phyloP scores from a whole-genome alignment of 176 grass and related monocot genomes.

The sorghum (Sorghum bicolor) region DNA sequence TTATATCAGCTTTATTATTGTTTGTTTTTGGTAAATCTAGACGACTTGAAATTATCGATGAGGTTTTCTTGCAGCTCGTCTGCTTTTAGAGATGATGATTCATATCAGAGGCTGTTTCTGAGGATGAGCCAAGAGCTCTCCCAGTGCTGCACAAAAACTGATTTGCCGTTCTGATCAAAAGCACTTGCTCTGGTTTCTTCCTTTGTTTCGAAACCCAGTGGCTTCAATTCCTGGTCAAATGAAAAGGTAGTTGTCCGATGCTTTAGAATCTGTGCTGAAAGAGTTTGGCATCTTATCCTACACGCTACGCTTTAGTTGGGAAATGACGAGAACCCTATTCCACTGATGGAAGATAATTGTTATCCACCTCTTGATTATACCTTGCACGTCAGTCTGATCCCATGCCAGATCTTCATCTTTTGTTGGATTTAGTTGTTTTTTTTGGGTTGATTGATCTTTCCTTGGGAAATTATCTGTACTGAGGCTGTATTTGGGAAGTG shows the following conservation, averaged over 20 bases:
- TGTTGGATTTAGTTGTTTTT: background rate
- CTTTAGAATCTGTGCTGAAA: constrained; percentile 5
- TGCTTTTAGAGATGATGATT: constrained; percentile 27
- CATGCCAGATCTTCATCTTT: background rate
- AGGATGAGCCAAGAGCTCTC: constrained; percentile 16
- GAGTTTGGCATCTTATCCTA: background rate
- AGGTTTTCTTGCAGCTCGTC: background rate
- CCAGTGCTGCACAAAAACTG: constrained; percentile 40
- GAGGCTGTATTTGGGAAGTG: constrained; percentile 26
- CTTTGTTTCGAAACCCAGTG: background rate
- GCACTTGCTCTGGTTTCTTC: background rate
- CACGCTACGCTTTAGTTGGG: background rate
- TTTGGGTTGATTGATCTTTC: background rate
- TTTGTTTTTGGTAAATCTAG: background rate
- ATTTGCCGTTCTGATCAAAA: constrained; percentile 36
- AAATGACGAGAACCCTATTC: constrained; percentile 37
- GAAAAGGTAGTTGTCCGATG: background rate
- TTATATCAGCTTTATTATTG: background rate
- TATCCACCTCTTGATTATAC: constrained; percentile 26
- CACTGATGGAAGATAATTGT: constrained; percentile 28
- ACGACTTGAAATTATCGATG: background rate
- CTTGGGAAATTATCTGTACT: background rate
- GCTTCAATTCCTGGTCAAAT: background rate
- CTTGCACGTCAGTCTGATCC: constrained; percentile 36
- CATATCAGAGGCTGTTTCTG: constrained; percentile 44